Evolutionary conservation across 176 grass and related monocot genomes (phyloP), one percentile per base, ranked within the genome.

Genomic region (Carex littledalei): DNA sequence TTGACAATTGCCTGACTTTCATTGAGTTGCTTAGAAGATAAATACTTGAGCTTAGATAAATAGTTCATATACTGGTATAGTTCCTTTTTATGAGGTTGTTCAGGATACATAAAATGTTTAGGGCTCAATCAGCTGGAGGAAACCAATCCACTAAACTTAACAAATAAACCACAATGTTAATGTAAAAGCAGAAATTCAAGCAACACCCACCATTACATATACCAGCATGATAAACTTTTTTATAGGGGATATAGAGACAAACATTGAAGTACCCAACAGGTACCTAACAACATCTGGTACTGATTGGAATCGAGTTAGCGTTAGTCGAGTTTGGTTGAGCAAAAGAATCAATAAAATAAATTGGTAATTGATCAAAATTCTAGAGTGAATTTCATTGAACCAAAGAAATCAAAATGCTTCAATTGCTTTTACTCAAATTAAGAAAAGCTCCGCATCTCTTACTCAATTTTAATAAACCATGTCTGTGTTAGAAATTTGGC

Each of bases 341-440:
- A 75, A 24, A 49, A 53, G 67, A 75, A 75, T 11, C 3, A 21
- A 17, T 29, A 26, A 76, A 55, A 22, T 76, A 76, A 77, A 77
- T 16, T 31, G 49, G 22, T 32, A 77, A 54, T 77, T 26, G 22
- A 77, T 77, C 73, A 31, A 63, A 61, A 61, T 81, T 81, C 34
- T 43, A 61, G 59, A 34, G 59, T 1, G 54, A 17, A 61, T 81
- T 43, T 43, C 4, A 81, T 22, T 21, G 56, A 63, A 63, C 3
- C 79, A 81, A 61, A 63, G 17, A 81, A 81, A 43, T 37, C 79
- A 81, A 81, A 32, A 63, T 81, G 37, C 31, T 81, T 14, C 77
- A 81, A 60, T 43, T 81, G 8, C 0, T 16, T 54, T 26, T 74
- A 49, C 18, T 49, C 16, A 43, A 52, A 22, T 74, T 74, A 21